Evolutionary conservation across 495 filamentous ascomycete genomes (phyloP).

Genomic region (Corynascus novoguineensis): DNA sequence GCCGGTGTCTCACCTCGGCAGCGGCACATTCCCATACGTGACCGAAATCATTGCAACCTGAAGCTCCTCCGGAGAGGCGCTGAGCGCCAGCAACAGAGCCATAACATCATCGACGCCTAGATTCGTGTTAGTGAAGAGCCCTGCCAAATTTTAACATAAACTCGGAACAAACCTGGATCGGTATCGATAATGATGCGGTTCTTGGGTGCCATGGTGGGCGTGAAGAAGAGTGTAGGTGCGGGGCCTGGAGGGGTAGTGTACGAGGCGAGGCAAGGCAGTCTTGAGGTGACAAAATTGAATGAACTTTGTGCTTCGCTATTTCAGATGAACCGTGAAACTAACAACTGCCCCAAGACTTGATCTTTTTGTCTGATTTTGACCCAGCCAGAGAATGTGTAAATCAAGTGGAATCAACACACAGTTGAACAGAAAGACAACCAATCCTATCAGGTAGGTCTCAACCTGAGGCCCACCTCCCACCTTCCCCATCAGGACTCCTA

Average conservation of each 20-base stretch:
- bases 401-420: too few relatives aligned
- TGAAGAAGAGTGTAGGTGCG: background rate
- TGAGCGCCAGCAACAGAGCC: slow-evolving; percentile 75
- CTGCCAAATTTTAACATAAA: background rate
- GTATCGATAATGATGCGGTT: slow-evolving; percentile 91
- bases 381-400: too few relatives aligned
- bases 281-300: too few relatives aligned
- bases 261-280: slow-evolving; percentile 8
- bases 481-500: background rate
- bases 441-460: too few relatives aligned
- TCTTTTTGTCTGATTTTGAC: too few relatives aligned
- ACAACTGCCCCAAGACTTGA: too few relatives aligned
- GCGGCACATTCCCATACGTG: slow-evolving; percentile 86
- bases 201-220: slow-evolving; percentile 45
- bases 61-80: slow-evolving; percentile 75
- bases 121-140: slow-evolving; percentile 11
- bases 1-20: slow-evolving; percentile 52
- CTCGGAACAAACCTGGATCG: slow-evolving; percentile 57
- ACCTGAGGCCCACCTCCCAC: slow-evolving; percentile 2
- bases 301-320: too few relatives aligned
- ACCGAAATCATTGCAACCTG: slow-evolving; percentile 85
- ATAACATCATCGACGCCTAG: slow-evolving; percentile 88
- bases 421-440: background rate
- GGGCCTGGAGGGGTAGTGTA: too few relatives aligned
- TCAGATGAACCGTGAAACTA: too few relatives aligned